Percentiles rank a stretch among this genome's conserved stretches.
Conservation (phyloP, 2,329 filamentous ascomycete genomes). For the Ceratocystis huliohia region DNA sequence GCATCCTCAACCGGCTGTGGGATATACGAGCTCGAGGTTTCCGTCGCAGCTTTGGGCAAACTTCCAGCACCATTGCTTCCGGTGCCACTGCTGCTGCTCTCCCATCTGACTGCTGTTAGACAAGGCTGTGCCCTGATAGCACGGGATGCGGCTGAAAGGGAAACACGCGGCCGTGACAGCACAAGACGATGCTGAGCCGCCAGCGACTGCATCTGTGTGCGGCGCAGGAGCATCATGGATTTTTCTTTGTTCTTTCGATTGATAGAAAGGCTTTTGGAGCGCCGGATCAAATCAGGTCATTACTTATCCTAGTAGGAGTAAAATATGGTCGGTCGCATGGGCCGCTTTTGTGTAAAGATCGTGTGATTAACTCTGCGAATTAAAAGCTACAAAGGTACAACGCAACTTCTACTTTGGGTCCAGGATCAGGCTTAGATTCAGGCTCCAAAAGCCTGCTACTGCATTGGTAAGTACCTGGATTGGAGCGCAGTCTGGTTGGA, state of each 20-base stretch:
- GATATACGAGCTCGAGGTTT: constrained; percentile 13
- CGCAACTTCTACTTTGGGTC: background rate
- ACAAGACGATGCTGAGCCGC: constrained; percentile 4
- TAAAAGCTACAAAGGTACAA: background rate
- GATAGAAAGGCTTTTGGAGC: background rate
- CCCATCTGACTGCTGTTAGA: constrained; percentile 13
- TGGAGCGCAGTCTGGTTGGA: background rate
- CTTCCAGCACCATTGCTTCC: background rate
- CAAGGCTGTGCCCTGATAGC: background rate
- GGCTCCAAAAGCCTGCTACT: background rate
- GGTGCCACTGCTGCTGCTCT: constrained; percentile 21
- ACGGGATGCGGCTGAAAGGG: background rate
- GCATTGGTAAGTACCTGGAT: background rate
- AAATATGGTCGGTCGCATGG: background rate
- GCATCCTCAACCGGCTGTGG: constrained; percentile 19
- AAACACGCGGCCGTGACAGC: constrained; percentile 10
- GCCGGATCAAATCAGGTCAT: background rate
- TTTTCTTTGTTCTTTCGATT: no score
- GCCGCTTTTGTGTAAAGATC: background rate
- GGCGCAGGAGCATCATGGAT: constrained; percentile 17
- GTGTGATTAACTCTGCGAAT: background rate
- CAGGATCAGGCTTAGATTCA: background rate
- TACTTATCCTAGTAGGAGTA: background rate
- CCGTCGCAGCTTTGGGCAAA: constrained; percentile 11
- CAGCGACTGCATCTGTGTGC: constrained; percentile 12